These are phyloP conservation scores for Castanea mollissima DNA, from an alignment of 306 rosid genomes.

Conservation along the genomic window DNA sequence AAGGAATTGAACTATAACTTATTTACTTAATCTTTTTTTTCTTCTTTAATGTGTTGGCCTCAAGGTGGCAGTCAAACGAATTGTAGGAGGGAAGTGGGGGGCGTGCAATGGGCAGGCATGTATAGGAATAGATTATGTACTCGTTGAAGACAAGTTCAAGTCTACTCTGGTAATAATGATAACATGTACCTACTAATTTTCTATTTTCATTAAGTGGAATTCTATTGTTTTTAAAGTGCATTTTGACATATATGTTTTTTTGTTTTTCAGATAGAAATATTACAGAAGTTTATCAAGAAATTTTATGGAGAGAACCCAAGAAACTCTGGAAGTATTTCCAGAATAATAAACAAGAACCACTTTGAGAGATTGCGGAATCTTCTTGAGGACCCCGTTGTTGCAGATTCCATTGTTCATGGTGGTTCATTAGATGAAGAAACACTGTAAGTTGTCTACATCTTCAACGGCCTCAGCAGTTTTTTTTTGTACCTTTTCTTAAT, in stretches of 20 bases:
- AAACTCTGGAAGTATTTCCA: constrained; percentile 49
- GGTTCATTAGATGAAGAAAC: constrained; percentile 65
- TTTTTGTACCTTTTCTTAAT: background rate
- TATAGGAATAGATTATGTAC: constrained; percentile 72
- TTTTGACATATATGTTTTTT: background rate
- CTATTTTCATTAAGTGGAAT: background rate
- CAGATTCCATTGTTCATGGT: constrained; percentile 70
- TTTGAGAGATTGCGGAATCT: constrained; percentile 61
- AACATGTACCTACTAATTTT: background rate
- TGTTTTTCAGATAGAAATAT: constrained; percentile 50
- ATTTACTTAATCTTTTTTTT: background rate
- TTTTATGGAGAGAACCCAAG: constrained; percentile 60
- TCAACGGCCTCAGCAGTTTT: background rate
- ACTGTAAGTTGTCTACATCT: constrained; percentile 41
- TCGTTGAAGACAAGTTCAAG: constrained; percentile 65
- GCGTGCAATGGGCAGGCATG: constrained; percentile 88
- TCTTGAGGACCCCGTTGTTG: constrained; percentile 67
- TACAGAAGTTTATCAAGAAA: constrained; percentile 47
- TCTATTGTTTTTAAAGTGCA: background rate
- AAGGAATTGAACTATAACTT: constrained; percentile 3
- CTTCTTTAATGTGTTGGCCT: constrained; percentile 4
- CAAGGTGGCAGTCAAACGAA: constrained; percentile 74
- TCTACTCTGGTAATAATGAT: constrained; percentile 48
- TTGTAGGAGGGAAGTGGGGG: constrained; percentile 90
- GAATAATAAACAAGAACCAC: constrained; percentile 58